Percentiles rank a stretch among this genome's conserved stretches.
phyloP scores from a whole-genome alignment of 768 basidiomycete genomes.

The Xerocomellus chrysenteron region DNA sequence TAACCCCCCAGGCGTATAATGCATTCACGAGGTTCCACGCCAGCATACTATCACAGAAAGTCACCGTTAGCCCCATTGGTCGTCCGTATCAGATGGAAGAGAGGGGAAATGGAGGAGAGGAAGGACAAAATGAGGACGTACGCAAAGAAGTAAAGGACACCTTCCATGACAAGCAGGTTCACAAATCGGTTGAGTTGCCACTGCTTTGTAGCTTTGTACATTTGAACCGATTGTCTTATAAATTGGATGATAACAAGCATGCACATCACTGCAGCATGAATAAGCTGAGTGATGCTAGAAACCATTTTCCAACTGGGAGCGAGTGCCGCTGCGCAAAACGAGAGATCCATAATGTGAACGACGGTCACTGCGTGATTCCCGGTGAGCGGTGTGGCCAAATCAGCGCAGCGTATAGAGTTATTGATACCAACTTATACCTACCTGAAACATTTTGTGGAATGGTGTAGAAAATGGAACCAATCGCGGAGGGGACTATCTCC shows the following conservation, averaged over 20 bases:
- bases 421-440: background rate
- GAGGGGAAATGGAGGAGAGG: background rate
- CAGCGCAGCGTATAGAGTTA: no score
- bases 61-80: no score
- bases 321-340: background rate
- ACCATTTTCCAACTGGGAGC: background rate
- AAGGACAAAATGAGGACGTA: background rate
- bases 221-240: background rate
- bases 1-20: background rate
- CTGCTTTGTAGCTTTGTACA: background rate
- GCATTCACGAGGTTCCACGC: background rate
- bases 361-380: background rate
- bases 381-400: background rate
- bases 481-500: background rate
- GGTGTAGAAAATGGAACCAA: no score
- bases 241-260: background rate
- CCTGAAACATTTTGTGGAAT: background rate
- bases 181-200: conserved; percentile 6
- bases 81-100: background rate
- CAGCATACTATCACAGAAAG: background rate
- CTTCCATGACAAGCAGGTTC: background rate
- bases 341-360: background rate
- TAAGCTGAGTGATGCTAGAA: background rate
- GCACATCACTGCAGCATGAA: background rate
- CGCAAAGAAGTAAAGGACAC: conserved; percentile 11